A percentile compares a stretch with the other conserved stretches of the same genome.
Conservation (phyloP, 75 land plant species). For the Isoetes taiwanensis region DNA sequence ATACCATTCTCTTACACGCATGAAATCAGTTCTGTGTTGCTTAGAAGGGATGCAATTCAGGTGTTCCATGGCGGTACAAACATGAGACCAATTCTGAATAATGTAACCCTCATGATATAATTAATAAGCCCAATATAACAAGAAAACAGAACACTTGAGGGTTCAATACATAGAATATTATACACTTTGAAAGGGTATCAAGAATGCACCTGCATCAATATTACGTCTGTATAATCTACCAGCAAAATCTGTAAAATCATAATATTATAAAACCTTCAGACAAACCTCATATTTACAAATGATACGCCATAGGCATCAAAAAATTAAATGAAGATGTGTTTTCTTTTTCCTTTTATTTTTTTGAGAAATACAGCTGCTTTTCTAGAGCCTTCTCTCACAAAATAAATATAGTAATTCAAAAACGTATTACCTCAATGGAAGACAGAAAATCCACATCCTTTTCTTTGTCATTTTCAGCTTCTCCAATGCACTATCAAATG, state of each 20-base stretch:
- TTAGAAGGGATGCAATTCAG: conserved; percentile 57
- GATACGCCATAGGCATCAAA: no score
- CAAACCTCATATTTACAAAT: no score
- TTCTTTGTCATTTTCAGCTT: conserved; percentile 55
- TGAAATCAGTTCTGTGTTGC: conserved; percentile 80
- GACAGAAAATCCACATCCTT: conserved; percentile 88
- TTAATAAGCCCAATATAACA: background rate
- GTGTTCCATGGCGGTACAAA: conserved; percentile 46
- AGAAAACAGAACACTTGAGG: background rate
- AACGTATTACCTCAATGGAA: conserved; percentile 69
- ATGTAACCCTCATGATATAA: background rate
- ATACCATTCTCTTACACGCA: conserved; percentile 86
- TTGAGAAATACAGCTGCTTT: no score
- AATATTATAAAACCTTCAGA: no score
- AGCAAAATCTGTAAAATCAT: conserved; percentile 42
- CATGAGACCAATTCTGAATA: conserved; percentile 82
- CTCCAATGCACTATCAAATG: conserved; percentile 49
- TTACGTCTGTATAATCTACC: conserved; percentile 83
- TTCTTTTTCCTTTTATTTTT: no score
- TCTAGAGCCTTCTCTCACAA: no score
- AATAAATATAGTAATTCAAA: background rate
- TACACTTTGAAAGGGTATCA: background rate
- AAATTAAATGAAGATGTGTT: no score
- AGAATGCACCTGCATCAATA: conserved; percentile 67
- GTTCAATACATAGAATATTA: background rate